phyloP scores from a whole-genome alignment of 352 stramenopile genomes.

The Saprolegnia diclina region DNA sequence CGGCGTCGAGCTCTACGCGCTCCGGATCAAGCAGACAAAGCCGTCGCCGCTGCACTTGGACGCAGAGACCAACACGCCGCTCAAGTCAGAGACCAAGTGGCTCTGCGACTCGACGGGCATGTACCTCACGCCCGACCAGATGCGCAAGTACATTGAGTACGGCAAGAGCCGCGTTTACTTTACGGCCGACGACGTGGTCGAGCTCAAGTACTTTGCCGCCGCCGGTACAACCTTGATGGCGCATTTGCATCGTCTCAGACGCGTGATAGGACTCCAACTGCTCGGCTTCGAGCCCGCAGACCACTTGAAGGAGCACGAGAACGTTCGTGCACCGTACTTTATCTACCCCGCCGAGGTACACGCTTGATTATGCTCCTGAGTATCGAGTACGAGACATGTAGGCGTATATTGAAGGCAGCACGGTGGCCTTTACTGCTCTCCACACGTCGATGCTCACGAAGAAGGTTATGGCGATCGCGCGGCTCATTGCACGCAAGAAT shows the following conservation, averaged over 20 bases:
- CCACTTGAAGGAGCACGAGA: constrained; percentile 59
- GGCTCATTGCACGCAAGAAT: constrained; percentile 65
- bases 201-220: constrained; percentile 73
- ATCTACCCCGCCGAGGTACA: constrained; percentile 59
- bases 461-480: constrained; percentile 57
- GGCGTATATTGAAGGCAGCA: constrained; percentile 69
- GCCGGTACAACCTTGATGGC: constrained; percentile 29
- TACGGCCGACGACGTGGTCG: constrained; percentile 65
- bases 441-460: constrained; percentile 60
- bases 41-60: constrained; percentile 54
- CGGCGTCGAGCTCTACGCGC: constrained; percentile 66
- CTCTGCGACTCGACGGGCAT: constrained; percentile 74
- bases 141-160: constrained; percentile 70
- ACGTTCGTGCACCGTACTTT: constrained; percentile 73
- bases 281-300: constrained; percentile 68
- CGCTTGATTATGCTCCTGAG: background rate
- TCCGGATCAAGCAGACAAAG: constrained; percentile 57
- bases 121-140: constrained; percentile 65
- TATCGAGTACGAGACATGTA: background rate
- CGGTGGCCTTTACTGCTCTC: constrained; percentile 60
- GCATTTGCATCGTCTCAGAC: background rate
- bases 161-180: constrained; percentile 77
- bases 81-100: constrained; percentile 81
- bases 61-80: constrained; percentile 60
- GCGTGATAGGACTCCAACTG: constrained; percentile 44